Evolutionary conservation across 352 stramenopile species (phyloP).

Genomic region (Globisporangium paddicum): DNA sequence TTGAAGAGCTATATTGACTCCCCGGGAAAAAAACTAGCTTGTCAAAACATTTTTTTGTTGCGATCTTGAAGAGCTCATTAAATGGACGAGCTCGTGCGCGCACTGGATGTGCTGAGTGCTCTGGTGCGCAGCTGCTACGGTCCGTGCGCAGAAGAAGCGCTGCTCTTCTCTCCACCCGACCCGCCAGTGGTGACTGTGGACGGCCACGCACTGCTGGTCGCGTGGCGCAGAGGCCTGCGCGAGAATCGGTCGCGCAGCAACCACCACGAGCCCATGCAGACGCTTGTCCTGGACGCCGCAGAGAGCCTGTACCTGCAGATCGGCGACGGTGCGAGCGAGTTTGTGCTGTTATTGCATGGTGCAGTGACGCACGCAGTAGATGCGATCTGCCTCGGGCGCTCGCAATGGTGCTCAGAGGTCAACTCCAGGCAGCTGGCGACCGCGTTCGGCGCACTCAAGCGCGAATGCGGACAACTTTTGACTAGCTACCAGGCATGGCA

Average conservation of each 20-base stretch:
- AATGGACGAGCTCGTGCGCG: slow-evolving; percentile 10
- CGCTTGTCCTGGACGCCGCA: slow-evolving; percentile 40
- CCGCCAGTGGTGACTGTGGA: slow-evolving; percentile 50
- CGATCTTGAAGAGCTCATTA: not conserved
- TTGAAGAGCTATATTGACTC: no score
- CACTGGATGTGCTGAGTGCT: slow-evolving; percentile 18
- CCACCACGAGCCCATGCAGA: slow-evolving; percentile 20
- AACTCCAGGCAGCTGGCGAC: slow-evolving; percentile 18
- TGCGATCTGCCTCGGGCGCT: not conserved
- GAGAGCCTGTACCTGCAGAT: slow-evolving; percentile 43
- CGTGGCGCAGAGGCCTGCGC: slow-evolving; percentile 28
- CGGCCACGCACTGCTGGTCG: slow-evolving; percentile 41
- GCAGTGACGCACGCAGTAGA: slow-evolving; percentile 15
- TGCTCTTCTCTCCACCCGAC: slow-evolving; percentile 60
- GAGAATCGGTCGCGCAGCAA: not conserved
- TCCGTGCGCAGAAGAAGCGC: slow-evolving; percentile 35
- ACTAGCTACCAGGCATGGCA: not conserved
- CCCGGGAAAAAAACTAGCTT: no score
- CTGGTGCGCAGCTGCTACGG: slow-evolving; percentile 45
- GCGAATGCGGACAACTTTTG: slow-evolving; percentile 17
- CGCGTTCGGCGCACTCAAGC: slow-evolving; percentile 38
- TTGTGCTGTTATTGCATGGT: slow-evolving; percentile 51
- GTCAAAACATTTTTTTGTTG: not conserved
- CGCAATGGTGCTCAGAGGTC: not conserved
- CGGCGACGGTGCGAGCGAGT: slow-evolving; percentile 52